Conservation (phyloP, 441 rosid genomes). For the Pelargonium fulgidum region DNA sequence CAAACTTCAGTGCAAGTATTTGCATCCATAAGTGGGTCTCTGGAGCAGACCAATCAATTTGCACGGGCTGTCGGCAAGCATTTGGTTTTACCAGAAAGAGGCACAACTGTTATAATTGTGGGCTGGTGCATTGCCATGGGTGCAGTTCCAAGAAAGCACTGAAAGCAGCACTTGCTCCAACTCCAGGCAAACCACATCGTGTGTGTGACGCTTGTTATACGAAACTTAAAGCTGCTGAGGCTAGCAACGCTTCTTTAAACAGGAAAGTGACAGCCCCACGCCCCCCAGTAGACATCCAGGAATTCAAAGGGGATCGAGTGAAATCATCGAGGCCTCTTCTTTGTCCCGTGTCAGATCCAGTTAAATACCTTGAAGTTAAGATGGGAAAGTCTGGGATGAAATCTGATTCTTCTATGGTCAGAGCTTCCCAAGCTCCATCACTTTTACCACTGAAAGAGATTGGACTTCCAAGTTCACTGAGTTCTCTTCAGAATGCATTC, state of each 20-base stretch:
- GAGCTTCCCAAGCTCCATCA: constrained; percentile 78
- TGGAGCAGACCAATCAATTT: constrained; percentile 89
- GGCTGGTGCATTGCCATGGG: constrained; percentile 82
- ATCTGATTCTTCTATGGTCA: constrained; percentile 40
- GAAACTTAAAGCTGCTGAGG: constrained; percentile 67
- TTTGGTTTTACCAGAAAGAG: constrained; percentile 89
- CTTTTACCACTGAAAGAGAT: constrained; percentile 60
- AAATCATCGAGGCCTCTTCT: constrained; percentile 60
- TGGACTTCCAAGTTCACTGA: constrained; percentile 61
- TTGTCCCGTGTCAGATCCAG: constrained; percentile 44
- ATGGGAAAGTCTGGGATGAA: constrained; percentile 44
- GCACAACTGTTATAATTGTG: constrained; percentile 95
- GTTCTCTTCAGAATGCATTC: constrained; percentile 53
- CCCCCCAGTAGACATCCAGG: constrained; percentile 47
- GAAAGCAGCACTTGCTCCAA: constrained; percentile 95
- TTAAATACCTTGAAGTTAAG: constrained; percentile 51
- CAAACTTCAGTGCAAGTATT: constrained; percentile 78
- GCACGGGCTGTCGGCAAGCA: constrained; percentile 88
- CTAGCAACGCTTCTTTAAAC: constrained; percentile 50
- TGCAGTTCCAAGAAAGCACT: constrained; percentile 78
- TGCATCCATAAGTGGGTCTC: constrained; percentile 95
- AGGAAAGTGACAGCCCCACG: constrained; percentile 45
- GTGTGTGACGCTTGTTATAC: constrained; percentile 78
- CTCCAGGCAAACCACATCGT: constrained; percentile 80
- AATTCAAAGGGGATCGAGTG: constrained; percentile 61